These are phyloP conservation scores for Quercus bicolor DNA, from an alignment of 306 rosid species.

Conservation along the genomic window DNA sequence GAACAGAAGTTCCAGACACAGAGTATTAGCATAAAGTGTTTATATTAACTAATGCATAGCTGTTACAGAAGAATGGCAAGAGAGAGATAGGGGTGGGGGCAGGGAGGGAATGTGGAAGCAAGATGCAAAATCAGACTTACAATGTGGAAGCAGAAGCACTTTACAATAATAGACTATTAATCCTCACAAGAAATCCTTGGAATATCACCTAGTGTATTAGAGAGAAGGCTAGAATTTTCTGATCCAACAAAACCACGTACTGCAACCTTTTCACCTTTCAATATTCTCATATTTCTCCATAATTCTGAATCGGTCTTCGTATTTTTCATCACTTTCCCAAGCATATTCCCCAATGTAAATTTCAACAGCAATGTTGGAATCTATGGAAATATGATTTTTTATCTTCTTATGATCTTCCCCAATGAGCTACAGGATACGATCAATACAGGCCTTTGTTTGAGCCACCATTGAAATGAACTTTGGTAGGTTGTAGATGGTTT, in stretches of 20 bases:
- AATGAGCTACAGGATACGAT: conserved; percentile 56
- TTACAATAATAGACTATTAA: conserved; percentile 14
- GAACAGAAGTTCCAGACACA: no score
- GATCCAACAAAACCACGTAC: conserved; percentile 85
- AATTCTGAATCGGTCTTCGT: conserved; percentile 60
- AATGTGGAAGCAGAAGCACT: no score
- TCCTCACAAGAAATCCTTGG: conserved; percentile 65
- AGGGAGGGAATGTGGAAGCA: no score
- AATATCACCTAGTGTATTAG: conserved; percentile 70
- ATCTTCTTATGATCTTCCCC: conserved; percentile 52
- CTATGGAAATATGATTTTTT: conserved; percentile 20
- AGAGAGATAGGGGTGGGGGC: no score
- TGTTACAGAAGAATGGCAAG: no score
- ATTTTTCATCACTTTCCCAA: conserved; percentile 55
- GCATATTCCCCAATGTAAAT: conserved; percentile 59
- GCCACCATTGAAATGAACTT: conserved; percentile 90
- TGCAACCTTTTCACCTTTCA: conserved; percentile 76
- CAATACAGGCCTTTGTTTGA: conserved; percentile 80
- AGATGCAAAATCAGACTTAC: no score
- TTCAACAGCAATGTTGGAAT: conserved; percentile 47
- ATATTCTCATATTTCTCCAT: conserved; percentile 37
- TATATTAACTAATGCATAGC: no score
- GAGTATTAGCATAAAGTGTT: no score
- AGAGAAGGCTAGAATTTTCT: conserved; percentile 83
- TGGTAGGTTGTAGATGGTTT: conserved; percentile 82